These are phyloP conservation scores for Pterocarpus santalinus DNA, from an alignment of 306 rosid species.

Conservation along the genomic window DNA sequence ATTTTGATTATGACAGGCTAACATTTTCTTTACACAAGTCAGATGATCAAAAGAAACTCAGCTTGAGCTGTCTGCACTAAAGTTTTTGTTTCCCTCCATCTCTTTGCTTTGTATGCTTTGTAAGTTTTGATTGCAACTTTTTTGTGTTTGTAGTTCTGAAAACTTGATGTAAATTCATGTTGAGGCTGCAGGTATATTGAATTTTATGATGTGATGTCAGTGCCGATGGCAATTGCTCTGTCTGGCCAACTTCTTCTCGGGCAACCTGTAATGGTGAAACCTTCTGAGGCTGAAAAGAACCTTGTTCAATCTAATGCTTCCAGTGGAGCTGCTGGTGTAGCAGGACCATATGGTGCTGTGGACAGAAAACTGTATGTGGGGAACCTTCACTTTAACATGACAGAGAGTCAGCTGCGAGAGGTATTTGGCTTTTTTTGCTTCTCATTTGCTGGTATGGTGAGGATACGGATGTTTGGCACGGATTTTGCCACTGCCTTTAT, in stretches of 20 bases:
- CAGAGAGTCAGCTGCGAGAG: conserved; percentile 93
- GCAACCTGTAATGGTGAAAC: conserved; percentile 99
- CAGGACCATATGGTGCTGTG: conserved; percentile 93
- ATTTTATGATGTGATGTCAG: conserved; percentile 97
- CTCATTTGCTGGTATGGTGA: conserved; percentile 22
- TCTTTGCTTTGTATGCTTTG: conserved; percentile 84
- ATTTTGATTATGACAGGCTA: conserved; percentile 63
- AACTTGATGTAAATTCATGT: conserved; percentile 61
- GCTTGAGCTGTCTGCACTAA: conserved; percentile 93
- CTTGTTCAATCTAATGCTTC: conserved; percentile 91
- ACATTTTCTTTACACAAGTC: conserved; percentile 78
- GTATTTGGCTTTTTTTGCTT: conserved; percentile 54
- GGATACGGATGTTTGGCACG: conserved; percentile 1
- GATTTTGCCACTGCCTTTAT: neutral
- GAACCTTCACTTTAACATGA: conserved; percentile 98
- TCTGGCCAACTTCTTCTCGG: conserved; percentile 96
- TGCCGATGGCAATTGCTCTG: conserved; percentile 99
- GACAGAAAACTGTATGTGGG: conserved; percentile 98
- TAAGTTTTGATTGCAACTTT: conserved; percentile 66
- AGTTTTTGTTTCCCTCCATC: conserved; percentile 84
- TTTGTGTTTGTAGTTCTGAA: conserved; percentile 50
- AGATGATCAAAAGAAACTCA: conserved; percentile 86
- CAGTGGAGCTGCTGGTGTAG: conserved; percentile 71
- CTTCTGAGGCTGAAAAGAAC: conserved; percentile 99
- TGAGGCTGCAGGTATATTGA: conserved; percentile 95